Conservation (phyloP, 23 red algal genomes). For the Chondrus crispus region DNA sequence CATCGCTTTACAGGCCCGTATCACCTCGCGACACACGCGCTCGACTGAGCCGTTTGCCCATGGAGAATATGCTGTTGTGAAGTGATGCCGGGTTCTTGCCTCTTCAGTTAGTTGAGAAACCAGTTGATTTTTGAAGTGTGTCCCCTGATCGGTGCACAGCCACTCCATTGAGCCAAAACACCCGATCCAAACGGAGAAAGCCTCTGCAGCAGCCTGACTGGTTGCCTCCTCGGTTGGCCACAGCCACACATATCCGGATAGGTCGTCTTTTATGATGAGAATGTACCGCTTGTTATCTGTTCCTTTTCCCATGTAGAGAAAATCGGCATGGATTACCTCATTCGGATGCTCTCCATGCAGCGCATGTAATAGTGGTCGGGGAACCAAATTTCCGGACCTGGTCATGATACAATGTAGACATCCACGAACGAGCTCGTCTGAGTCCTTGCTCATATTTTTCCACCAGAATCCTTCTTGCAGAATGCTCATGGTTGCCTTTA, state of each 20-base stretch:
- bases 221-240: background rate
- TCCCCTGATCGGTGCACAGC: background rate
- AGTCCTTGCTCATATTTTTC: background rate
- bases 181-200: background rate
- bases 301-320: constrained; percentile 9
- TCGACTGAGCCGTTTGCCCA: constrained; percentile 45
- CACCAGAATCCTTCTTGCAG: constrained; percentile 10
- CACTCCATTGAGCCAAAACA: background rate
- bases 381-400: background rate
- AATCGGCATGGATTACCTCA: constrained; percentile 19
- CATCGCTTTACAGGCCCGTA: background rate
- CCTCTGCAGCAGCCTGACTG: background rate
- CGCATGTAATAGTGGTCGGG: background rate
- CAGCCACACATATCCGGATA: constrained; percentile 12
- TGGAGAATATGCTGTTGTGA: constrained; percentile 27
- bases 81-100: constrained; percentile 6
- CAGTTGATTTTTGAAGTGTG: background rate
- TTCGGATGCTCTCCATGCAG: constrained; percentile 2
- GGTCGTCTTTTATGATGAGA: constrained; percentile 7
- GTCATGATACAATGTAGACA: constrained; percentile 9
- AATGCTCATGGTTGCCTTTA: constrained; percentile 4
- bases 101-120: background rate
- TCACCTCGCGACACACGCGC: background rate
- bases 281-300: background rate
- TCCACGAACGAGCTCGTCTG: background rate